These are phyloP conservation scores for Leucocoprinus leucothites DNA, from an alignment of 768 basidiomycete species.

Conservation along the genomic window DNA sequence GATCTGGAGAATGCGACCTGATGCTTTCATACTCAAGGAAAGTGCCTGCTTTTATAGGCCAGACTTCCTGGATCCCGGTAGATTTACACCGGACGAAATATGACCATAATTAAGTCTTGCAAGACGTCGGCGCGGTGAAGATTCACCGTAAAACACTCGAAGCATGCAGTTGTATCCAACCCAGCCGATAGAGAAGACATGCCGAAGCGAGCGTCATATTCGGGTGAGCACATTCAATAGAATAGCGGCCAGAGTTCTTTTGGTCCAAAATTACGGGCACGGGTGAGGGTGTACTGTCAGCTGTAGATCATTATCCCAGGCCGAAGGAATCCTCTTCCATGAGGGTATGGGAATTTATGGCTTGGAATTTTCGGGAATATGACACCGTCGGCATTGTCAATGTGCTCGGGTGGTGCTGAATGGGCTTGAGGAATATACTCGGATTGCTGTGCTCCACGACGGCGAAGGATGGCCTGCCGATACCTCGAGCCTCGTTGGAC, in stretches of 20 bases:
- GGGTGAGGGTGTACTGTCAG: neutral
- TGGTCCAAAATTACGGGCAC: neutral
- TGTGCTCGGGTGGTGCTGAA: no score
- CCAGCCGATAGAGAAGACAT: conserved; percentile 5
- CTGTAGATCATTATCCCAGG: neutral
- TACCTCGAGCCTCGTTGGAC: no score
- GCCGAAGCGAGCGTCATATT: neutral
- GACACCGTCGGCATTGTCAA: no score
- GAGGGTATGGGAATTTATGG: neutral
- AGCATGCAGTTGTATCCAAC: neutral
- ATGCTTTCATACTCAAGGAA: neutral
- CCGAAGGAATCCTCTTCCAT: neutral
- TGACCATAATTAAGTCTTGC: neutral
- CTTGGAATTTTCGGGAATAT: no score
- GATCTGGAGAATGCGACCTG: neutral
- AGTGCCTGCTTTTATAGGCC: neutral
- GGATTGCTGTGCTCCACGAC: no score
- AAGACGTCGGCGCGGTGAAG: conserved; percentile 2
- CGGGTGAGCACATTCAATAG: neutral
- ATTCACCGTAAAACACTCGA: conserved; percentile 10
- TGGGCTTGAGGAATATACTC: no score
- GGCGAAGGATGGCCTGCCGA: no score
- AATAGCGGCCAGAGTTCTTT: neutral
- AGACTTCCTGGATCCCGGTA: conserved; percentile 7
- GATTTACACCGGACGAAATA: neutral